Evolutionary conservation across 2,329 filamentous ascomycete genomes (phyloP), one percentile per base, ranked within the genome.

Genomic region (Didymella segeticola): DNA sequence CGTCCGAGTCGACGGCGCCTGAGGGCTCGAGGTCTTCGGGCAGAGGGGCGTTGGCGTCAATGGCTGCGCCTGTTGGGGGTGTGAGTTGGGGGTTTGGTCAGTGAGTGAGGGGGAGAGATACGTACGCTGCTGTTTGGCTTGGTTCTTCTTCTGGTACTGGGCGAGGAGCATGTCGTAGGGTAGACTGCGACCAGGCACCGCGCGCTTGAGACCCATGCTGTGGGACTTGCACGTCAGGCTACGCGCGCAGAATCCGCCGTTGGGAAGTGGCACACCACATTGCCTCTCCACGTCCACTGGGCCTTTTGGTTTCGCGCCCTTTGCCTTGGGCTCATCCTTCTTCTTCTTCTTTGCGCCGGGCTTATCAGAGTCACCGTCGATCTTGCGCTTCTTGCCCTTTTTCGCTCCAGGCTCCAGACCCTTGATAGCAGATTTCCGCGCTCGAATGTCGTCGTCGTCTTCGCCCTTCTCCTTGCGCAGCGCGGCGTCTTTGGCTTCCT

Each of bases 101-200:
- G 1, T 15, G 10, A 17, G 37, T 10, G 6, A 12, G 19, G 3
- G 11, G 9, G 3, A 11, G 23, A n/a, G 19, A 12, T 29, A 83
- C 88, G 78, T 82, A 93, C 91, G 96, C 76, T 98, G 95, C 78
- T 96, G 91, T 70, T 96, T 96, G 19, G 95, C 95, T 75, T 98
- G 95, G 68, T 99, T 99, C 82, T 97, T 98, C 83, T 98, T 97
- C 88, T 82, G 79, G 57, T 81, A 82, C 50, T 81, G 79, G 29
- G 73, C 73, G 12, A 97, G 82, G 31, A 97, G 80, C 88, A 96
- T 95, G 74, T 96, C 92, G 70, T 97, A 97, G 1, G 93, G 93
- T 55, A 96, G 78, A 37, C 90, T 95, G 57, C 93, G 83, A 1
- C 93, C 93, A 5, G 91, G 89, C 3, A 97, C 93, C 1, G 89